phyloP scores from a whole-genome alignment of 1,284 basidiomycete species.

The Austroboletus olivaceoglutinosus region DNA sequence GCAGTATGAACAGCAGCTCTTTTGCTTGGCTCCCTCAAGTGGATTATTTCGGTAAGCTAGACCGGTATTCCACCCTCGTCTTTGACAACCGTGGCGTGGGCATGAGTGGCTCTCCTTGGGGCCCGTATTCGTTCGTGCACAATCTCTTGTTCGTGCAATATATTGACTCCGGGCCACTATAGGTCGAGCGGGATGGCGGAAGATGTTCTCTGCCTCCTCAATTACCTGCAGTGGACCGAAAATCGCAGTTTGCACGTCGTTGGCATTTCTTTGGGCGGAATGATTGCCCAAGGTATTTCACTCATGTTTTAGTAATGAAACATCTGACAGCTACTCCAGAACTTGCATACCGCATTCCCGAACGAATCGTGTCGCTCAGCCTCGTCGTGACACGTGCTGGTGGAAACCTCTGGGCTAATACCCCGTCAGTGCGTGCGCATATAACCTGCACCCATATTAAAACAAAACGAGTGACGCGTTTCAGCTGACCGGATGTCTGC shows the following conservation, averaged over 20 bases:
- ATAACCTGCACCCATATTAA: not conserved
- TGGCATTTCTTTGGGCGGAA: slow-evolving; percentile 81
- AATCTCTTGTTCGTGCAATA: not conserved
- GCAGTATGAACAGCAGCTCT: slow-evolving; percentile 55
- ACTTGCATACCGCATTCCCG: slow-evolving; percentile 62
- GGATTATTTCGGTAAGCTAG: slow-evolving; percentile 49
- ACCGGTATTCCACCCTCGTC: slow-evolving; percentile 64
- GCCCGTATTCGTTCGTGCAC: slow-evolving; percentile 57
- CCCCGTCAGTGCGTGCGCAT: slow-evolving; percentile 24
- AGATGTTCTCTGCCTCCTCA: slow-evolving; percentile 67
- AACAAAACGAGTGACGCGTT: not conserved
- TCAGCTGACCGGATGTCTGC: slow-evolving; percentile 12
- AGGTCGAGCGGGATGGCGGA: slow-evolving; percentile 77
- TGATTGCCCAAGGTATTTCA: slow-evolving; percentile 72
- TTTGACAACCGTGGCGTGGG: slow-evolving; percentile 91
- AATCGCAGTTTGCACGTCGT: slow-evolving; percentile 67
- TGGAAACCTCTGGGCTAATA: slow-evolving; percentile 16
- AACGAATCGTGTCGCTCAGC: slow-evolving; percentile 64
- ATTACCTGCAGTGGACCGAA: slow-evolving; percentile 72
- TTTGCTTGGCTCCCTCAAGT: slow-evolving; percentile 67
- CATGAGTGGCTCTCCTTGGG: slow-evolving; percentile 66
- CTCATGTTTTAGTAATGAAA: not conserved
- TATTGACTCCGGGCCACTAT: slow-evolving; percentile 2
- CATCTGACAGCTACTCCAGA: slow-evolving; percentile 39
- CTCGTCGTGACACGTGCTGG: slow-evolving; percentile 71